Conservation (phyloP, 768 basidiomycete species). For the Strobilomyces echinocephalus region DNA sequence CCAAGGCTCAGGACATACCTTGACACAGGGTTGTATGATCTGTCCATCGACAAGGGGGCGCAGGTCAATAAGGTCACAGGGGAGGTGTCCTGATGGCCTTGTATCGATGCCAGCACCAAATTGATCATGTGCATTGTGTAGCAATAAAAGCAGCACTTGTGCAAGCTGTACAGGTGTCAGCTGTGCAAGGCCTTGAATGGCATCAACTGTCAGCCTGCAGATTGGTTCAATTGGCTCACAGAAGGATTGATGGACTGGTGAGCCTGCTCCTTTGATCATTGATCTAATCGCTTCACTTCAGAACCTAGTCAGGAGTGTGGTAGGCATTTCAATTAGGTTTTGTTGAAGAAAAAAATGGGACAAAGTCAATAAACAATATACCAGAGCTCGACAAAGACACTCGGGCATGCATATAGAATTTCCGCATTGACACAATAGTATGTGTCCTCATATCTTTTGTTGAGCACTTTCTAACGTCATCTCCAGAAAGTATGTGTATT, state of each 20-base stretch:
- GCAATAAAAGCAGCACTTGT: constrained; percentile 13
- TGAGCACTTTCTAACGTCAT: not conserved
- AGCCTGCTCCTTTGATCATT: not conserved
- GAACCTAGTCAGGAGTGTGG: constrained; percentile 14
- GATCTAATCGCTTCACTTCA: not conserved
- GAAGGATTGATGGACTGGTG: constrained; percentile 24
- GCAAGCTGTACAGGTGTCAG: constrained; percentile 12
- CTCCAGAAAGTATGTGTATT: constrained; percentile 17
- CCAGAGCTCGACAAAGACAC: constrained; percentile 14
- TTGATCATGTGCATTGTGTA: constrained; percentile 23
- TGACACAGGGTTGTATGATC: constrained; percentile 21
- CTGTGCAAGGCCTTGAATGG: constrained; percentile 19
- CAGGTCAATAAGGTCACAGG: constrained; percentile 19
- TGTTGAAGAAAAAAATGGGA: constrained; percentile 18
- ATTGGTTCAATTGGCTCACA: constrained; percentile 19
- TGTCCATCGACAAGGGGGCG: constrained; percentile 21
- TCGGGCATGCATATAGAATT: constrained; percentile 23
- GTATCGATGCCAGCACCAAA: constrained; percentile 22
- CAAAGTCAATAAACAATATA: not conserved
- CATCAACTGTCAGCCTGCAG: constrained; percentile 8
- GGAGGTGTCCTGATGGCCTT: constrained; percentile 21
- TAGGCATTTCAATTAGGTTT: constrained; percentile 22
- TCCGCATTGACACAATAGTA: constrained; percentile 20
- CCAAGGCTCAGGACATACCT: constrained; percentile 20
- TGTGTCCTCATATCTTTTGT: not conserved